Conservation (phyloP, 2,329 filamentous ascomycete species). For the Ophiostoma ulmi region DNA sequence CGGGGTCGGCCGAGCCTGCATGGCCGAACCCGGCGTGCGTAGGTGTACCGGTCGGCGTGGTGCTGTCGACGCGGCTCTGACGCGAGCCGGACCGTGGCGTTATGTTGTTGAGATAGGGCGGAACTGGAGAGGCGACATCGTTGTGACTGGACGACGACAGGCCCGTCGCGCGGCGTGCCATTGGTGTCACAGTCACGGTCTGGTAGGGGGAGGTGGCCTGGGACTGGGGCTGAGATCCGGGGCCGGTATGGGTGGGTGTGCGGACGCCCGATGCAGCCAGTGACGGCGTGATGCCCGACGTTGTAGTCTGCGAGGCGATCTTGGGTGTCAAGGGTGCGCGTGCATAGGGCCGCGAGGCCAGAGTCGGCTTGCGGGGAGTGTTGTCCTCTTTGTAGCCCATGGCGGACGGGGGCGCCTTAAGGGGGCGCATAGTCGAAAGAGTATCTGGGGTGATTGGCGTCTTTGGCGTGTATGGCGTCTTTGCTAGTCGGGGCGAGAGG, state of each 20-base stretch:
- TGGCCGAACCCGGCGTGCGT: slow-evolving; percentile 37
- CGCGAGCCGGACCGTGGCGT: slow-evolving; percentile 74
- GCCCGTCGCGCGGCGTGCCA: slow-evolving; percentile 35
- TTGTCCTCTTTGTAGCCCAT: slow-evolving; percentile 39
- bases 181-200: slow-evolving; percentile 40
- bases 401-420: slow-evolving; percentile 28
- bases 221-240: neutral
- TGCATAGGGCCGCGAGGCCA: slow-evolving; percentile 55
- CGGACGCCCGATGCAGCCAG: neutral
- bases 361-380: slow-evolving; percentile 55
- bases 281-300: neutral
- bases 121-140: slow-evolving; percentile 41
- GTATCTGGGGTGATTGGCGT: neutral
- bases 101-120: slow-evolving; percentile 60
- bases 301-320: slow-evolving; percentile 40
- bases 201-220: slow-evolving; percentile 26
- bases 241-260: slow-evolving; percentile 5
- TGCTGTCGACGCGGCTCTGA: slow-evolving; percentile 63
- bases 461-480: neutral
- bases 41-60: slow-evolving; percentile 61
- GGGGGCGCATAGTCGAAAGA: slow-evolving; percentile 21
- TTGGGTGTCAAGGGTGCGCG: slow-evolving; percentile 52
- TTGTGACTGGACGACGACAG: slow-evolving; percentile 26
- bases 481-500: neutral
- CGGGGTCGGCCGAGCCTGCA: slow-evolving; percentile 28